Evolutionary conservation across 2,329 filamentous ascomycete species (phyloP).

Genomic region (Nothomitra cinnamomea): DNA sequence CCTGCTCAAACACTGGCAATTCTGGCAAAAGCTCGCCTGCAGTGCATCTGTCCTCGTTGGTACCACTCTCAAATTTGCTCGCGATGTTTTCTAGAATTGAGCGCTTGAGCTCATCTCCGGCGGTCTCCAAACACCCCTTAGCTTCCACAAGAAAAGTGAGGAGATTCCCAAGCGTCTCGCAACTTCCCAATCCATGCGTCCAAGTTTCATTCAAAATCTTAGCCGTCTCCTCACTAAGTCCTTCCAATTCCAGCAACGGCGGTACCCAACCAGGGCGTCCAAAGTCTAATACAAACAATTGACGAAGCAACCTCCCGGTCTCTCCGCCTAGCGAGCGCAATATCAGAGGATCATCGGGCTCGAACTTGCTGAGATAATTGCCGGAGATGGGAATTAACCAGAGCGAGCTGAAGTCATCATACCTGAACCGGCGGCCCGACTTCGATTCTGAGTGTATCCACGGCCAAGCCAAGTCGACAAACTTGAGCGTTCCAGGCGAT

Average conservation of each 20-base stretch:
- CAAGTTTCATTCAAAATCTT: too few relatives aligned
- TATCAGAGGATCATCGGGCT: neutral
- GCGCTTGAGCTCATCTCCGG: too few relatives aligned
- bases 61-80: too few relatives aligned
- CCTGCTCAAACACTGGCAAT: neutral
- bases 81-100: too few relatives aligned
- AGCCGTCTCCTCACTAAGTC: neutral
- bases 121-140: too few relatives aligned
- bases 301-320: neutral
- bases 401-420: neutral
- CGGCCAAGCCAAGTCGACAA: neutral
- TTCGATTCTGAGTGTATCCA: neutral
- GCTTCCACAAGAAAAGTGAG: too few relatives aligned
- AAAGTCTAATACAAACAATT: neutral
- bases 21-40: neutral
- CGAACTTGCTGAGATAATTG: neutral
- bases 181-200: too few relatives aligned
- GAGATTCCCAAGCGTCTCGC: too few relatives aligned
- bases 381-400: neutral
- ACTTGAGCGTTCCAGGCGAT: too few relatives aligned
- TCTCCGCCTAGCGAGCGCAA: neutral
- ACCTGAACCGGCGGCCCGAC: neutral
- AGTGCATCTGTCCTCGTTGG: too few relatives aligned
- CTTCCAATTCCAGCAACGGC: neutral
- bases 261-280: neutral